Evolutionary conservation across 306 rosid species (phyloP).

Genomic region (Alnus rubra): DNA sequence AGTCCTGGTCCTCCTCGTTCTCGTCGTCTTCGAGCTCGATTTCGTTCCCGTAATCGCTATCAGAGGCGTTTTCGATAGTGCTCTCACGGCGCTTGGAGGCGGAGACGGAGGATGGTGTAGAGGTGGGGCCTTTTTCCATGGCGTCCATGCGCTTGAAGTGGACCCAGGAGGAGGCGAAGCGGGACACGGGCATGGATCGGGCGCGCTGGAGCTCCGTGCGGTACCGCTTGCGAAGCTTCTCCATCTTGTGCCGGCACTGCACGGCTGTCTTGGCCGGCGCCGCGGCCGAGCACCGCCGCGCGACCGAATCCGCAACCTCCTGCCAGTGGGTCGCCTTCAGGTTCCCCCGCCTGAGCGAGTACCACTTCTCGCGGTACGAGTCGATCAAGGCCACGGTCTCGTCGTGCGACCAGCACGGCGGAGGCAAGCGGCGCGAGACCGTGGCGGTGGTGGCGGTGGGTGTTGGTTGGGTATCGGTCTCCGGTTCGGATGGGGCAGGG

Average conservation of each 20-base stretch:
- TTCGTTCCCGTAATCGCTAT: slow-evolving; percentile 42
- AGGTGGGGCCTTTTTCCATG: slow-evolving; percentile 81
- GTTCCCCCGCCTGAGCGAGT: slow-evolving; percentile 85
- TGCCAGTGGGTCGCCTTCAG: slow-evolving; percentile 96
- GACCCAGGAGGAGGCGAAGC: slow-evolving; percentile 74
- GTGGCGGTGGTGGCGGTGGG: slow-evolving; percentile 32
- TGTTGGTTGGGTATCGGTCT: slow-evolving; percentile 12
- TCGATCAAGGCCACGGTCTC: slow-evolving; percentile 89
- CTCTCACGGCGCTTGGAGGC: slow-evolving; percentile 37
- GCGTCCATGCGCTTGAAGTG: slow-evolving; percentile 89
- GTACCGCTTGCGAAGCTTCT: slow-evolving; percentile 84
- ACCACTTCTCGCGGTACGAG: slow-evolving; percentile 86
- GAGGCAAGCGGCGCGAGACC: slow-evolving; percentile 78
- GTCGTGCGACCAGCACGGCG: slow-evolving; percentile 92
- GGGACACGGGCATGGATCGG: slow-evolving; percentile 54
- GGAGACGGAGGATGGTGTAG: slow-evolving; percentile 47
- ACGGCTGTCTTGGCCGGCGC: slow-evolving; percentile 84
- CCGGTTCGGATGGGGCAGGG: slow-evolving; percentile 31
- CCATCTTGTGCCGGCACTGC: slow-evolving; percentile 98
- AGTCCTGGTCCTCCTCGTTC: slow-evolving; percentile 61
- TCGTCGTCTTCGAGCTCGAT: slow-evolving; percentile 40
- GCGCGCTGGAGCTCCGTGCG: slow-evolving; percentile 89
- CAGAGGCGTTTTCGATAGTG: slow-evolving; percentile 35
- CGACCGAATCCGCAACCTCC: slow-evolving; percentile 80
- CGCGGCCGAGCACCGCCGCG: slow-evolving; percentile 61